Evolutionary conservation across 176 grass and related monocot species (phyloP).

Genomic region (Poa annua): DNA sequence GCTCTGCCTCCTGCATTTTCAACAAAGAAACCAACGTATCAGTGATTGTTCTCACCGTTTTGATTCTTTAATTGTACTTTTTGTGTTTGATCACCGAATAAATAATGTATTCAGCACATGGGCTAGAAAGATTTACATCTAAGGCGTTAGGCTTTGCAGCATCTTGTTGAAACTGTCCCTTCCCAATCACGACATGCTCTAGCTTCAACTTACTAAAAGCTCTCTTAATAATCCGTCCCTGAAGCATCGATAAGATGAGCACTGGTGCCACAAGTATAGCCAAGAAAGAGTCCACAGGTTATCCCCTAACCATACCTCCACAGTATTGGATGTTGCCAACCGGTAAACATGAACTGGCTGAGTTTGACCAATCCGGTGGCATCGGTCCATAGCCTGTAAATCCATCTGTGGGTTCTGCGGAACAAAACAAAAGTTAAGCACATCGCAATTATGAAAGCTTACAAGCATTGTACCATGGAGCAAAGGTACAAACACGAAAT

Average conservation of each 20-base stretch:
- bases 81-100: not conserved
- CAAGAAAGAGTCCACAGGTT: not conserved
- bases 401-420: constrained; percentile 97
- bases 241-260: constrained; percentile 25
- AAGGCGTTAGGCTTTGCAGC: constrained; percentile 62
- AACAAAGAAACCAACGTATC: not conserved
- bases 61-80: not conserved
- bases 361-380: constrained; percentile 96
- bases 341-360: constrained; percentile 90
- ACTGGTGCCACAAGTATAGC: not conserved
- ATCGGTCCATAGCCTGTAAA: constrained; percentile 98
- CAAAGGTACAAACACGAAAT: not conserved
- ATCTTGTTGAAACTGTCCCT: constrained; percentile 93
- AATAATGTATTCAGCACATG: not conserved
- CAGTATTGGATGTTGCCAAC: constrained; percentile 85
- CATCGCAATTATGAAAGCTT: constrained; percentile 1
- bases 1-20: constrained; percentile 60
- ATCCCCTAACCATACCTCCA: constrained; percentile 59
- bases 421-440: constrained; percentile 7
- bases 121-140: constrained; percentile 43
- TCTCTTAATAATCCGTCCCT: constrained; percentile 88
- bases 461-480: not conserved
- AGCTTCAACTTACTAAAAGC: constrained; percentile 90
- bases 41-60: not conserved
- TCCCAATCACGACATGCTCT: constrained; percentile 91